These are phyloP conservation scores for Pseudogymnoascus sp. DNA, from an alignment of 2,329 filamentous ascomycete species.

Conservation along the genomic window DNA sequence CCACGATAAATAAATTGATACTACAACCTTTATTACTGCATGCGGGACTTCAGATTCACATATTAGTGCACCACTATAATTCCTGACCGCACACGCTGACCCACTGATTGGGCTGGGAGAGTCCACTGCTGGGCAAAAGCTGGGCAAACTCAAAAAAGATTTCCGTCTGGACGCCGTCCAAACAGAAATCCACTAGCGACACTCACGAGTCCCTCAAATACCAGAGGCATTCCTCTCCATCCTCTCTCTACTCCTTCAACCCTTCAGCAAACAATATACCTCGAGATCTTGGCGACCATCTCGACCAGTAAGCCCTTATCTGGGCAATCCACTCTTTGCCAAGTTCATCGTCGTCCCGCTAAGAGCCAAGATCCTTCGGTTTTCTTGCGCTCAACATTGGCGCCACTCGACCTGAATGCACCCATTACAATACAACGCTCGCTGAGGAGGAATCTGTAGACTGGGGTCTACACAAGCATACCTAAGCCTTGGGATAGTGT, in stretches of 20 bases:
- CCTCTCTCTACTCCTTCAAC: neutral
- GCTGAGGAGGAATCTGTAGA: slow-evolving; percentile 2
- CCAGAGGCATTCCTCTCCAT: neutral
- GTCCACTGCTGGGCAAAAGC: neutral
- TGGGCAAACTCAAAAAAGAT: slow-evolving; percentile 3
- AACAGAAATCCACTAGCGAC: neutral
- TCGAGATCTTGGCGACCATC: neutral
- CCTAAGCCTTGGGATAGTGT: neutral
- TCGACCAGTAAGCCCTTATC: neutral
- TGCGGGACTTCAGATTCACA: neutral
- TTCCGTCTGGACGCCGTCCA: neutral
- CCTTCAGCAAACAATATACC: neutral
- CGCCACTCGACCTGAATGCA: slow-evolving; percentile 1
- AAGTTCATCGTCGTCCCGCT: slow-evolving; percentile 1
- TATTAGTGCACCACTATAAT: neutral
- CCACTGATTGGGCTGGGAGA: neutral
- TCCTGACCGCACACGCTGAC: neutral
- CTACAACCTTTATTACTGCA: neutral
- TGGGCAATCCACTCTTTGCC: slow-evolving; percentile 5
- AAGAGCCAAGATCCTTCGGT: slow-evolving; percentile 3
- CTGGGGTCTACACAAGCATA: slow-evolving; percentile 2
- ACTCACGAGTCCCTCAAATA: neutral
- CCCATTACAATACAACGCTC: neutral
- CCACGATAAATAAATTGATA: neutral
- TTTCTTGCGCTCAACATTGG: neutral